A percentile compares a stretch with the other conserved stretches of the same genome.
These are phyloP conservation scores for Cercis canadensis DNA, from an alignment of 306 rosid species.

Conservation along the genomic window DNA sequence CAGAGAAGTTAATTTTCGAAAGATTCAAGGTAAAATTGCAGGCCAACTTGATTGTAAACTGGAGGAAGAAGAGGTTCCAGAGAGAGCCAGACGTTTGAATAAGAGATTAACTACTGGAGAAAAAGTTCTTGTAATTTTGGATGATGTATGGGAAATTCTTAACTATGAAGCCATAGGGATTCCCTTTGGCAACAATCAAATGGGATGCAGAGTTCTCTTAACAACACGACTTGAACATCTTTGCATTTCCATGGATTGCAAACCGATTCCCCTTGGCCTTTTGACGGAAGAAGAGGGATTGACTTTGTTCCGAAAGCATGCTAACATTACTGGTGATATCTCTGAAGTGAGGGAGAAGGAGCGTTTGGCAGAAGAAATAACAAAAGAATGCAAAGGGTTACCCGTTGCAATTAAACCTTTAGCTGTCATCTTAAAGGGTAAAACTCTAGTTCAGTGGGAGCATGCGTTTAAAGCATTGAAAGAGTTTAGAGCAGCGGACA, in stretches of 20 bases:
- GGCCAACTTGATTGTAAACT: rapidly evolving
- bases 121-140: not conserved
- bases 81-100: not conserved
- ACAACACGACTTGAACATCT: not conserved
- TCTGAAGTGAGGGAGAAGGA: not conserved
- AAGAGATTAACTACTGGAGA: not conserved
- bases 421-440: not conserved
- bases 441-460: not conserved
- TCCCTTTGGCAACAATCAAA: not conserved
- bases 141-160: not conserved
- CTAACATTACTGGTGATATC: not conserved
- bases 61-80: not conserved
- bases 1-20: rapidly evolving
- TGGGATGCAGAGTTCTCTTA: not conserved
- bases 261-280: not conserved
- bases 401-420: not conserved
- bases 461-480: not conserved
- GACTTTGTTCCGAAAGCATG: not conserved
- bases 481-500: not conserved
- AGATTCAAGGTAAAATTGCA: not conserved
- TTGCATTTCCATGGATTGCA: not conserved
- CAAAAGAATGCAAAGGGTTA: not conserved
- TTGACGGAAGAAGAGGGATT: not conserved
- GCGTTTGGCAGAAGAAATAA: not conserved
- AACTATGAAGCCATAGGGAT: not conserved